Base-by-base conservation (phyloP, 805 yeast genomes). In the Novakomyces olei region DNA sequence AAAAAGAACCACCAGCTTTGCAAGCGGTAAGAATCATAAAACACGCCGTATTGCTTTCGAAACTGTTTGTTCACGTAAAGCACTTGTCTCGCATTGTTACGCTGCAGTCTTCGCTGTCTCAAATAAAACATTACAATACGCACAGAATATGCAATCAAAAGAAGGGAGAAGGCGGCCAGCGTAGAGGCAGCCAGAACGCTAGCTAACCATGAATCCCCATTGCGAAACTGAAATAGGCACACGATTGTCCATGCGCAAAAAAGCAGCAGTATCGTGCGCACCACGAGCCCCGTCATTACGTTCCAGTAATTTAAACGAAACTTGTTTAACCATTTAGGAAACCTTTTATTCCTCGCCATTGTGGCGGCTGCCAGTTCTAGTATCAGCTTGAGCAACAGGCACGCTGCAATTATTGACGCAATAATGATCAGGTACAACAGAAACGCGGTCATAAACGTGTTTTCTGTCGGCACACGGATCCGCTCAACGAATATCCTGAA, bases 1-100 rank as follows among this genome's bases (percentile, higher is more conserved):
- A 50, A 39, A 30, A 50, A 51, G 26, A 46, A 43, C 55, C 55
- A 50, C 54, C 55, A 50, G 35, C 38, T 48, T 26, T 37, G 32
- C 23, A 45, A 40, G 33, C 42, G 40, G 38, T 44, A 50, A 36
- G 48, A 51, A 34, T 49, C 53, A 34, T 50, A 51, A 29, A 50
- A 47, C 6, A 51, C 44, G 6, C 55, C 55, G 30, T 51, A 51
- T 26, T 39, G 39, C 4, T 41, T 36, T 22, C 47, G 36, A 50
- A 50, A 50, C 5, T 53, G 51, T 30, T 50, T 41, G 39, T 50
- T 44, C 16, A 34, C 36, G 30, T 45, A 50, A 5, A 50, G 33
- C 23, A 37, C 37, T 23, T 43, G 47, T n/a, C n/a, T n/a, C n/a
- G n/a, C n/a, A 5, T 41, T 24, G 3, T 45, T 45, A 4, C 39